A percentile compares a stretch with the other conserved stretches of the same genome.
These are phyloP conservation scores for Symbiodinium natans DNA, from an alignment of 73 alveolate species.

Conservation along the genomic window DNA sequence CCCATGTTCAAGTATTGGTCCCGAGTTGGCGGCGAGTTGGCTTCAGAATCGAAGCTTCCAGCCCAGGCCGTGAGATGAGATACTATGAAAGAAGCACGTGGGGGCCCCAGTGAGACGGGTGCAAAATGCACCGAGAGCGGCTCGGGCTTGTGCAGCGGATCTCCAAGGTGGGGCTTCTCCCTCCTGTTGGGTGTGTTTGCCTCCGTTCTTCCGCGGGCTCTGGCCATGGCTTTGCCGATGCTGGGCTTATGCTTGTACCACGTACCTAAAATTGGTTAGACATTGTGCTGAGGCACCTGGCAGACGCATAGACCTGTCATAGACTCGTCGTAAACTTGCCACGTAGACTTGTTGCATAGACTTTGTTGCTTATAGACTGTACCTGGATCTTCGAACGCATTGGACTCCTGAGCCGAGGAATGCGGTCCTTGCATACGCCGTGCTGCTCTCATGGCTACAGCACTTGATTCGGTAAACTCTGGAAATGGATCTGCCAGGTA, in stretches of 20 bases:
- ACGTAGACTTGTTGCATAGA: no score
- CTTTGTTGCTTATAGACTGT: no score
- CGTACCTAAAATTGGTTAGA: not conserved
- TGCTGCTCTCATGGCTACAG: not conserved
- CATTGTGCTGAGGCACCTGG: no score
- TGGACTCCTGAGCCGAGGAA: not conserved
- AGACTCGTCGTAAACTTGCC: no score
- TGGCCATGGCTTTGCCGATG: constrained; percentile 55
- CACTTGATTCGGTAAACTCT: not conserved
- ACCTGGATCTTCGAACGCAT: not conserved
- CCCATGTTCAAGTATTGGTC: no score
- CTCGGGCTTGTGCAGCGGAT: not conserved
- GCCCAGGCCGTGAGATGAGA: constrained; percentile 22
- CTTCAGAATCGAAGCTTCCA: not conserved
- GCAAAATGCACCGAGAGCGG: no score
- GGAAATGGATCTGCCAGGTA: not conserved
- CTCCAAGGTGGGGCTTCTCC: constrained; percentile 91
- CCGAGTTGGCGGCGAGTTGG: no score
- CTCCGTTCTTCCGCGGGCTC: constrained; percentile 67
- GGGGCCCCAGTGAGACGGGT: constrained; percentile 4
- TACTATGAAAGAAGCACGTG: constrained; percentile 68
- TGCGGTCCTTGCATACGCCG: not conserved
- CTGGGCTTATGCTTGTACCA: not conserved
- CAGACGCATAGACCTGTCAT: no score
- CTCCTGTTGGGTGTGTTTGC: constrained; percentile 64